Conservation (phyloP, 805 yeast genomes). For the Teunomyces funiuensis region DNA sequence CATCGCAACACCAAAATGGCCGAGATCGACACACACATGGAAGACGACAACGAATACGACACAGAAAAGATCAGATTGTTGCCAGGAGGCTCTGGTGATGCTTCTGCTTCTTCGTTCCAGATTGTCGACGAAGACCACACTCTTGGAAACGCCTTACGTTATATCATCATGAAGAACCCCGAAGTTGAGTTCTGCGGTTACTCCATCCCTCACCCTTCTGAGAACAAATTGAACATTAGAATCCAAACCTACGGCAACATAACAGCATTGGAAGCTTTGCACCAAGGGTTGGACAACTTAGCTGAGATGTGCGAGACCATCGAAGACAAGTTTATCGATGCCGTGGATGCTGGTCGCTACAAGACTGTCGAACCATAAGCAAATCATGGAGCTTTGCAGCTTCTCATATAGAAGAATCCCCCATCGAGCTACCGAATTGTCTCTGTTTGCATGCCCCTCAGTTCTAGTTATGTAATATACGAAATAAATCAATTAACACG, state of each 20-base stretch:
- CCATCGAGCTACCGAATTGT: background rate
- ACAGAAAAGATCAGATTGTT: slow-evolving; percentile 62
- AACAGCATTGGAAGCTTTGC: slow-evolving; percentile 90
- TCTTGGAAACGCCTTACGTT: slow-evolving; percentile 88
- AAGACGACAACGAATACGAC: slow-evolving; percentile 50
- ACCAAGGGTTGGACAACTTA: slow-evolving; percentile 85
- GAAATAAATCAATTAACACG: background rate
- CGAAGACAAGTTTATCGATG: slow-evolving; percentile 73
- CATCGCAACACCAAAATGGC: slow-evolving; percentile 8
- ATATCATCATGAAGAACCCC: slow-evolving; percentile 95
- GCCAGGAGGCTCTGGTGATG: slow-evolving; percentile 91
- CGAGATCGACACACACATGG: slow-evolving; percentile 17
- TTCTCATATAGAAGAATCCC: background rate
- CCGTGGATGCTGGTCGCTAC: slow-evolving; percentile 58
- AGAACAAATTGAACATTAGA: slow-evolving; percentile 81
- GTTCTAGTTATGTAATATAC: slow-evolving; percentile 4
- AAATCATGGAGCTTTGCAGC: background rate
- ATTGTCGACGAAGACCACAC: slow-evolving; percentile 95
- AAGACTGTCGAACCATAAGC: slow-evolving; percentile 48
- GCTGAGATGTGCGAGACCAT: slow-evolving; percentile 79
- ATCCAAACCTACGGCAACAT: slow-evolving; percentile 87
- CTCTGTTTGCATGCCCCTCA: slow-evolving; percentile 3
- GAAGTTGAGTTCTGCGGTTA: slow-evolving; percentile 98
- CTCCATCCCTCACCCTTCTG: slow-evolving; percentile 98
- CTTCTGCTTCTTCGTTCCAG: slow-evolving; percentile 92